Base-by-base conservation (phyloP, 106 monocot genomes). In the Acanthochlamys bracteata region DNA sequence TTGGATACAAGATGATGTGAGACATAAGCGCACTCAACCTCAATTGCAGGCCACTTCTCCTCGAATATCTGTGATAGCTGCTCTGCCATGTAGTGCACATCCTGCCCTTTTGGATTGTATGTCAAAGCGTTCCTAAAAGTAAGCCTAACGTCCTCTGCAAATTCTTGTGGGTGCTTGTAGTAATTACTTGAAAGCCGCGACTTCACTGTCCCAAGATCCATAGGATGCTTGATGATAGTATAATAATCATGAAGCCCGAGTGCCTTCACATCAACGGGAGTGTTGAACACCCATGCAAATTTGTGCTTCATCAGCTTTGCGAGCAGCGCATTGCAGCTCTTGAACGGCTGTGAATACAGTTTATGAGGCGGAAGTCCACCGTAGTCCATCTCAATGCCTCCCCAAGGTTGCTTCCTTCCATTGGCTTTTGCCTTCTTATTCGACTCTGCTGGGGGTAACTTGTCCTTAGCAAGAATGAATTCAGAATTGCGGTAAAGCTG, bases 51-150 rank as follows among this genome's bases (percentile, higher is more conserved):
- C 92, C 92, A 93, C 57, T 49, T 53, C 66, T 93, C 88, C 71
- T 88, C 92, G 61, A 93, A 93, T 7, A 85, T 53, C 59, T 68
- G 61, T 20, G 57, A 75, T 1, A 93, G 77, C 65, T 78, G 64
- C 72, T 93, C 84, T 0, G 92, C 92, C 92, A 93, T 93, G 40
- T 64, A 14, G 21, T 93, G 84, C 8, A 85, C 92, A 47, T 93
- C 92, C 71, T 93, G 92, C 25, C 82, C 92, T 63, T 84, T 84
- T 7, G 92, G 84, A 47, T 93, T 93, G 57, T 93, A 93, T 11
- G 79, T 85, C 92, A 88, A 88, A 51, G 92, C 92, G 66, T 93
- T 93, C 14, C 63, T 59, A 41, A 93, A 93, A 4, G 92, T 88
- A 10, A 93, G 74, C 61, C 92, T 88, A 13, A 93, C 92, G 63